Evolutionary conservation across 495 filamentous ascomycete species (phyloP).

Genomic region (Polyplosphaeria fusca): DNA sequence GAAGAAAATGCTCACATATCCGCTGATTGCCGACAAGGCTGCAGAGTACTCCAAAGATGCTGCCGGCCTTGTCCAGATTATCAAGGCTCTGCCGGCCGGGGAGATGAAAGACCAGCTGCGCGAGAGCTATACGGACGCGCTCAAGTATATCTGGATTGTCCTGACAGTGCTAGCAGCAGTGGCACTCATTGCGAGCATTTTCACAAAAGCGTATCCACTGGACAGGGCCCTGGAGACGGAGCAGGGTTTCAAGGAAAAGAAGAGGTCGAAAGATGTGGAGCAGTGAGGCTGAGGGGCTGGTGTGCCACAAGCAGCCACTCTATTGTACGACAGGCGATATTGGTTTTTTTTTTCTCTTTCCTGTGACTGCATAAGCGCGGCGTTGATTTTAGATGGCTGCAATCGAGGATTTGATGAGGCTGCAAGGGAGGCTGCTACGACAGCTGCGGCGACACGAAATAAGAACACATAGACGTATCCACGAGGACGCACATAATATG

Average conservation of each 20-base stretch:
- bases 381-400: no score
- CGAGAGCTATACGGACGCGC: conserved; percentile 41
- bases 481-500: no score
- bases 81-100: conserved; percentile 40
- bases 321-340: no score
- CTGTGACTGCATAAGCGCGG: conserved; percentile 12
- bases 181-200: conserved; percentile 50
- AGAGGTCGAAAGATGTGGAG: conserved; percentile 28
- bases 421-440: no score
- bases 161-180: conserved; percentile 52
- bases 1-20: conserved; percentile 41
- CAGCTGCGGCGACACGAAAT: no score
- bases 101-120: conserved; percentile 36
- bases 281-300: background rate
- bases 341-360: conserved; percentile 4
- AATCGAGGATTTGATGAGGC: no score
- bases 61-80: conserved; percentile 47
- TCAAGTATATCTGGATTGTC: conserved; percentile 42
- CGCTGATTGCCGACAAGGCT: conserved; percentile 35
- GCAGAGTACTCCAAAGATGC: conserved; percentile 47
- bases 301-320: background rate
- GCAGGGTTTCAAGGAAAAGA: conserved; percentile 41
- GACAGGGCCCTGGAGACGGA: conserved; percentile 39
- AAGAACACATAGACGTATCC: no score
- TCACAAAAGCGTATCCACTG: conserved; percentile 45